Percentiles rank a stretch among this genome's conserved stretches.
Evolutionary conservation across 2,329 filamentous ascomycete species (phyloP).

Genomic region (Pseudocercospora crystallina): DNA sequence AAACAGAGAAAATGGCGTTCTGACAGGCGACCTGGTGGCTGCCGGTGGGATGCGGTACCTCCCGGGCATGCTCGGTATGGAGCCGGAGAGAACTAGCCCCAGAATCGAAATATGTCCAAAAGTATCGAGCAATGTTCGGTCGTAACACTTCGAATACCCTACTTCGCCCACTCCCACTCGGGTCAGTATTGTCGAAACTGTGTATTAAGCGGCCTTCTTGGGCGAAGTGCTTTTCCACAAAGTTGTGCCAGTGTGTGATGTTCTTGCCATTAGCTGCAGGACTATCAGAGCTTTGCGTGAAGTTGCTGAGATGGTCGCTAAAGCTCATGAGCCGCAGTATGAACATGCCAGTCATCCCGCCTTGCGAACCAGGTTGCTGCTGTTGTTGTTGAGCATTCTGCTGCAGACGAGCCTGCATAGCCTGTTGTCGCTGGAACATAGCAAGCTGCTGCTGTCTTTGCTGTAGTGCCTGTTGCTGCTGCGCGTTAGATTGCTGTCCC

Average conservation of each 20-base stretch:
- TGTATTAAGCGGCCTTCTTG: conserved; percentile 69
- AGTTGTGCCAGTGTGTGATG: conserved; percentile 73
- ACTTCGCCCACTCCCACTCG: conserved; percentile 42
- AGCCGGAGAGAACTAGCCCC: conserved; percentile 85
- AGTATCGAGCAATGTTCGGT: conserved; percentile 81
- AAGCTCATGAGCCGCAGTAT: conserved; percentile 57
- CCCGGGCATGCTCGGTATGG: conserved; percentile 68
- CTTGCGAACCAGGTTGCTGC: conserved; percentile 25
- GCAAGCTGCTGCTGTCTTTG: conserved; percentile 30
- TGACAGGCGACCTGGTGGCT: conserved; percentile 73
- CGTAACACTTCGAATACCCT: conserved; percentile 87
- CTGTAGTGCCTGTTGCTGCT: conserved; percentile 29
- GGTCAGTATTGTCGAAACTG: conserved; percentile 23
- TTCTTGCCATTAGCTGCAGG: conserved; percentile 61
- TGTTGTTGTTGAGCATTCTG: conserved; percentile 29
- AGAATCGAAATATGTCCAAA: conserved; percentile 83
- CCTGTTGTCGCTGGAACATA: conserved; percentile 31
- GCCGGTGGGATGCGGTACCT: conserved; percentile 59
- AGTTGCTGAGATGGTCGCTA: conserved; percentile 56
- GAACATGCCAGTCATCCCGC: conserved; percentile 36
- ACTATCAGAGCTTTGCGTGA: conserved; percentile 38
- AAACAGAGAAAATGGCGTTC: conserved; percentile 81
- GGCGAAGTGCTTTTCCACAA: conserved; percentile 81
- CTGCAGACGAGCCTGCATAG: conserved; percentile 31
- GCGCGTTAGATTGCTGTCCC: conserved; percentile 47